These are phyloP conservation scores for Isoetes engelmannii DNA, from an alignment of 83 land plant species.

Conservation along the genomic window DNA sequence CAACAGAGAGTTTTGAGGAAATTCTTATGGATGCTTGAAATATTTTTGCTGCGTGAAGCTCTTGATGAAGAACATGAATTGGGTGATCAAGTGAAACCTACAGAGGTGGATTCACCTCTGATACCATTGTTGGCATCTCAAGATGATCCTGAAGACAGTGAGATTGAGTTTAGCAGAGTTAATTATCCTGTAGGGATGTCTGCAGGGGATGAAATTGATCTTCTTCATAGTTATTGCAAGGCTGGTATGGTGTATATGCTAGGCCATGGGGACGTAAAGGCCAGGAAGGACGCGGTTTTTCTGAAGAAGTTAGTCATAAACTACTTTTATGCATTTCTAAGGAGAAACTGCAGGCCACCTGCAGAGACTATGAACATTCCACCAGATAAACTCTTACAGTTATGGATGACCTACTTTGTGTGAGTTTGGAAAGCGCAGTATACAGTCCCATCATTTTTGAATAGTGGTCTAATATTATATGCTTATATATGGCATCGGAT, in stretches of 20 bases:
- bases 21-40: neutral
- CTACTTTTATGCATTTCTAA: constrained; percentile 5
- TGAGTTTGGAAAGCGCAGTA: neutral
- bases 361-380: constrained; percentile 1
- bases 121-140: no score
- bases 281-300: neutral
- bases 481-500: no score
- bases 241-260: constrained; percentile 6
- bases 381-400: neutral
- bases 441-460: no score
- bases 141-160: neutral
- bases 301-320: neutral
- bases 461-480: no score
- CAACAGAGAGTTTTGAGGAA: neutral
- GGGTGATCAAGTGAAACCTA: no score
- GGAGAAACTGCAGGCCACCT: constrained; percentile 8
- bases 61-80: no score
- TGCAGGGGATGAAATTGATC: neutral
- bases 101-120: no score
- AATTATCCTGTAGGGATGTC: neutral
- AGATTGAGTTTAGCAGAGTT: neutral
- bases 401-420: constrained; percentile 6
- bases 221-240: neutral
- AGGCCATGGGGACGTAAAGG: neutral
- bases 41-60: neutral